Conservation (phyloP, 352 stramenopile genomes). For the Blastocystis sp. region DNA sequence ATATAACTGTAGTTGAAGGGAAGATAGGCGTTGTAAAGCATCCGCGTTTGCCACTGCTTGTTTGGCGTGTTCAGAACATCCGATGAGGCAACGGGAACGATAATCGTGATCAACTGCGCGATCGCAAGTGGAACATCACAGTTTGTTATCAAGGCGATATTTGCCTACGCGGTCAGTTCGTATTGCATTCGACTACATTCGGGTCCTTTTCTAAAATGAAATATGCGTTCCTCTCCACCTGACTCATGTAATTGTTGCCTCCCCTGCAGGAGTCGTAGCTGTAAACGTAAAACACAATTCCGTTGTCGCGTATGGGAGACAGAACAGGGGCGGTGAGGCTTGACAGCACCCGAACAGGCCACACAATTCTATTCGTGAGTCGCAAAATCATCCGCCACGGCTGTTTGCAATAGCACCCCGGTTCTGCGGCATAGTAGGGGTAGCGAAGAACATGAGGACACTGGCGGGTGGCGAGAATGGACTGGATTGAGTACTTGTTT, state of each 20-base stretch:
- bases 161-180: neutral
- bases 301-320: neutral
- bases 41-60: neutral
- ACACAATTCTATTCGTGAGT: neutral
- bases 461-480: too few relatives aligned
- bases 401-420: too few relatives aligned
- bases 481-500: too few relatives aligned
- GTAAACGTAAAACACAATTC: constrained; percentile 53
- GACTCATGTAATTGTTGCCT: neutral
- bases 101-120: neutral
- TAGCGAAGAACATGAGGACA: too few relatives aligned
- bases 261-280: neutral
- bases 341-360: neutral
- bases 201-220: neutral
- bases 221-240: neutral
- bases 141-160: constrained; percentile 13
- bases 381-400: too few relatives aligned
- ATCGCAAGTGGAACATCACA: neutral
- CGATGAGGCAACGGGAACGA: neutral
- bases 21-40: constrained; percentile 46
- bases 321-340: neutral
- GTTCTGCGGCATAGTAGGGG: too few relatives aligned
- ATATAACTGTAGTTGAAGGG: constrained; percentile 8
- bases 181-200: neutral
- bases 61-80: neutral